Percentiles rank a stretch among this genome's conserved stretches.
phyloP scores from a whole-genome alignment of 2,329 filamentous ascomycete species.

The Colletotrichum phormii region DNA sequence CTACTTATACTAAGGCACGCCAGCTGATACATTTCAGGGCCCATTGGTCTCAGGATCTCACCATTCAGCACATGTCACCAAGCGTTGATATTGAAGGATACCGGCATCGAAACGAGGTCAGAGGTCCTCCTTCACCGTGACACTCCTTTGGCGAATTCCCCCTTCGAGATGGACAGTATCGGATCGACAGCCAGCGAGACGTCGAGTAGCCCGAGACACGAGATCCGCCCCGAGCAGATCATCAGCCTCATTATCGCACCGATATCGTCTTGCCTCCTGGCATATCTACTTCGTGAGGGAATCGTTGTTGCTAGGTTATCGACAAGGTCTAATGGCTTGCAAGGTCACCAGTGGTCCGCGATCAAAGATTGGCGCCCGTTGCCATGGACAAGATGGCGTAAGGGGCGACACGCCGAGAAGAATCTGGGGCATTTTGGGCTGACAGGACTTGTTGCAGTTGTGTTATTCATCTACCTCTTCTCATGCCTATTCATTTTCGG shows the following conservation, averaged over 20 bases:
- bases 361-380: constrained; percentile 1
- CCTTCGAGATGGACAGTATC: neutral
- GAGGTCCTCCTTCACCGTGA: neutral
- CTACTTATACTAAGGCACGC: neutral
- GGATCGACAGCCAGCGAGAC: neutral
- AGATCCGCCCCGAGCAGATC: neutral
- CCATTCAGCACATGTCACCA: neutral
- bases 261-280: neutral
- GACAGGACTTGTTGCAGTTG: neutral
- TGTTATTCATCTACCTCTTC: neutral
- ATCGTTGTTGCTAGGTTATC: neutral
- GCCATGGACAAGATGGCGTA: constrained; percentile 10
- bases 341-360: neutral
- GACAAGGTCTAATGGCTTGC: neutral
- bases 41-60: neutral
- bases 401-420: neutral
- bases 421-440: neutral
- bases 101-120: neutral
- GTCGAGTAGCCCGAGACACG: neutral
- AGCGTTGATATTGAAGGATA: neutral
- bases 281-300: neutral
- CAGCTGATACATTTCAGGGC: neutral
- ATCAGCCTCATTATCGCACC: constrained; percentile 1
- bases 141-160: neutral
- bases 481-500: constrained; percentile 4